Conservation (phyloP, 805 yeast species). For the Pichia exigua region DNA sequence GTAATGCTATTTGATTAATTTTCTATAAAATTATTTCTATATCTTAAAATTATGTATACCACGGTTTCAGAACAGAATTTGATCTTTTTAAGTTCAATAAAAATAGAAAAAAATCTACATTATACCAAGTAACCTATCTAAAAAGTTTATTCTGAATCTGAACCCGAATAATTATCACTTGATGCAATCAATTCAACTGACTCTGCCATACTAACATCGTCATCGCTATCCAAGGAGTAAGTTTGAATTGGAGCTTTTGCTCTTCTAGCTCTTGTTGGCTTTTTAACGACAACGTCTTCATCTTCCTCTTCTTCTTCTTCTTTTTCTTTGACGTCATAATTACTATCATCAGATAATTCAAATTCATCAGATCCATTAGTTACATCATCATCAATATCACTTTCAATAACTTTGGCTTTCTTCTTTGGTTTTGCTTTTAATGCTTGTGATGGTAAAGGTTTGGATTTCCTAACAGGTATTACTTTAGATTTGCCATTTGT, state of each 20-base stretch:
- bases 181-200: constrained; percentile 7
- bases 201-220: constrained; percentile 7
- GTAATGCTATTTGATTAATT: neutral
- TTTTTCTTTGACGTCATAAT: too few relatives aligned
- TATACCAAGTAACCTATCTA: too few relatives aligned
- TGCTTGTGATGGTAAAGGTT: neutral
- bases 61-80: too few relatives aligned
- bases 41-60: neutral
- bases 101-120: too few relatives aligned
- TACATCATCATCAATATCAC: constrained; percentile 5
- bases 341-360: constrained; percentile 6
- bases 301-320: constrained; percentile 8
- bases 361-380: constrained; percentile 5
- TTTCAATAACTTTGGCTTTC: neutral
- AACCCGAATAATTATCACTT: neutral
- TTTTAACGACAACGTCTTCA: constrained; percentile 1
- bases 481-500: neutral
- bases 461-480: neutral
- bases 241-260: constrained; percentile 8
- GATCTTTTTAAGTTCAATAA: too few relatives aligned
- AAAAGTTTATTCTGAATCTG: neutral
- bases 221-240: constrained; percentile 15
- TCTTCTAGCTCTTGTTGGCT: constrained; percentile 7
- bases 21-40: neutral
- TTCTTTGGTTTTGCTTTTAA: constrained; percentile 7